These are phyloP conservation scores for Lecanosticta acicola DNA, from an alignment of 2,329 filamentous ascomycete species.

Conservation along the genomic window DNA sequence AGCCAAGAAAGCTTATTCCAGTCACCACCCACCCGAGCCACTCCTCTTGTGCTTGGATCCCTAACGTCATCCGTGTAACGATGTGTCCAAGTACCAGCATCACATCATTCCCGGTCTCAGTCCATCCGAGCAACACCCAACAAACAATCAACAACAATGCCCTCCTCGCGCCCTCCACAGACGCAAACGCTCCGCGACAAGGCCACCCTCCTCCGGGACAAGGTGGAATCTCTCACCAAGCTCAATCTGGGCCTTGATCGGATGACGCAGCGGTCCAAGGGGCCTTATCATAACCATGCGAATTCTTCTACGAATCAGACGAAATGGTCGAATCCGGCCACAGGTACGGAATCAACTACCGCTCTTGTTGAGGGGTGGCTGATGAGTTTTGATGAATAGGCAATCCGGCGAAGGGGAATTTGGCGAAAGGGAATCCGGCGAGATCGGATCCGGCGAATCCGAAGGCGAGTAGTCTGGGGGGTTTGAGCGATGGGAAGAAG, in stretches of 20 bases:
- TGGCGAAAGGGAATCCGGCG: conserved; percentile 9
- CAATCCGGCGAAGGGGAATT: conserved; percentile 10
- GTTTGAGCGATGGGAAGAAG: neutral
- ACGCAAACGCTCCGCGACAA: conserved; percentile 11
- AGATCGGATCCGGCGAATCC: conserved; percentile 6
- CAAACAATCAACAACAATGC: too few relatives aligned
- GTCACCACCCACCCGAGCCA: too few relatives aligned
- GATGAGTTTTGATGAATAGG: neutral
- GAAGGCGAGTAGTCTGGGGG: conserved; percentile 1
- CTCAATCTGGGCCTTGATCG: conserved; percentile 9
- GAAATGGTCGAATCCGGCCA: conserved; percentile 6
- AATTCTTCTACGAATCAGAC: conserved; percentile 12
- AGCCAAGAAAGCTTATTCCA: too few relatives aligned
- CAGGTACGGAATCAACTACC: neutral
- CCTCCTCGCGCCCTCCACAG: conserved; percentile 2
- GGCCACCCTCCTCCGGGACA: conserved; percentile 5
- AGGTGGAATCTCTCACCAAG: conserved; percentile 10
- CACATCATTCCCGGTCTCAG: too few relatives aligned
- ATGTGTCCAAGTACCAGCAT: too few relatives aligned
- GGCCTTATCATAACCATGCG: conserved; percentile 9
- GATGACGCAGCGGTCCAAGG: conserved; percentile 7
- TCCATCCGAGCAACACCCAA: too few relatives aligned
- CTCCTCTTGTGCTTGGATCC: too few relatives aligned
- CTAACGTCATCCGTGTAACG: too few relatives aligned
- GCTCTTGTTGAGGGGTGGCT: neutral